Percentiles rank a stretch among this genome's conserved stretches.
Evolutionary conservation across 2,329 filamentous ascomycete genomes (phyloP).

Genomic region (Periconia macrospinosa): DNA sequence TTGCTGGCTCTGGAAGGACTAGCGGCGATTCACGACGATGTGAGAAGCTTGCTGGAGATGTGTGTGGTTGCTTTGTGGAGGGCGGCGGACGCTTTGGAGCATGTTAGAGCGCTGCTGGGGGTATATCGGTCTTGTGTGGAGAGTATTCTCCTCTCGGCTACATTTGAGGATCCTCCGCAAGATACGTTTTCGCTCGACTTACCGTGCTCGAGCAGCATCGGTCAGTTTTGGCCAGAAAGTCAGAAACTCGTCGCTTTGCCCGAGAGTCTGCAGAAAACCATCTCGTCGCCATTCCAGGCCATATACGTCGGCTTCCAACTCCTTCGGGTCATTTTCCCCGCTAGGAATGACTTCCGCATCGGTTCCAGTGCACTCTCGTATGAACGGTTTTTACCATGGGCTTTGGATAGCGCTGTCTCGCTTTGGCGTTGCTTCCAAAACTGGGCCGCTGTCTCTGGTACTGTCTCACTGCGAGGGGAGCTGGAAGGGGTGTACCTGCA

Average conservation of each 20-base stretch:
- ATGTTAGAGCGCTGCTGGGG: constrained; percentile 35
- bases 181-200: constrained; percentile 33
- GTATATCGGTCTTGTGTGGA: constrained; percentile 46
- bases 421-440: constrained; percentile 29
- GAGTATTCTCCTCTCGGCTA: constrained; percentile 46
- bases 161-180: constrained; percentile 30
- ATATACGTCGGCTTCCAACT: constrained; percentile 31
- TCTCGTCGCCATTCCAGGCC: constrained; percentile 26
- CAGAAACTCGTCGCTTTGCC: constrained; percentile 46
- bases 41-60: constrained; percentile 38
- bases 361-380: constrained; percentile 3
- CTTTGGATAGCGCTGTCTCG: constrained; percentile 22
- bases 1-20: constrained; percentile 49
- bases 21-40: constrained; percentile 43
- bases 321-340: constrained; percentile 20
- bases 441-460: constrained; percentile 18
- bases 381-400: constrained; percentile 27
- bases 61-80: constrained; percentile 41
- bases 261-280: constrained; percentile 40
- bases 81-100: constrained; percentile 38
- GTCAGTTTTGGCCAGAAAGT: constrained; percentile 41
- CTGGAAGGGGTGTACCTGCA: constrained; percentile 25
- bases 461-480: constrained; percentile 18
- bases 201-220: constrained; percentile 45
- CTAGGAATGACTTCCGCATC: background rate